Percentiles rank a stretch among this genome's conserved stretches.
phyloP scores from a whole-genome alignment of 1,284 basidiomycete species.

The Apiotrichum brassicae region DNA sequence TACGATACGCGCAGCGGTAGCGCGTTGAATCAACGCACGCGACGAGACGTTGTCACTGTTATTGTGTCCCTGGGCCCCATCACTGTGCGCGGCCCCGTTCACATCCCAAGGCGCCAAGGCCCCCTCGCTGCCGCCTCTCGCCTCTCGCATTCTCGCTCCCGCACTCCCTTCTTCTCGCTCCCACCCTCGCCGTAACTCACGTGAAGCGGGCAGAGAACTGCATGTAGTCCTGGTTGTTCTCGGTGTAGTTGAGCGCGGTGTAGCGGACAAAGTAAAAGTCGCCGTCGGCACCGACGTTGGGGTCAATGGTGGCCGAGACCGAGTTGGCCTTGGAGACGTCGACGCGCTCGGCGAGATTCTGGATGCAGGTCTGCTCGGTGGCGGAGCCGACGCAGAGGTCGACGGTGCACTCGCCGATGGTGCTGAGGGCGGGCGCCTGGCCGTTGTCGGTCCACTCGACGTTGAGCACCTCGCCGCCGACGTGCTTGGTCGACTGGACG shows the following conservation, averaged over 20 bases:
- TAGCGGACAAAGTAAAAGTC: conserved; percentile 53
- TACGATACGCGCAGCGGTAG: no score
- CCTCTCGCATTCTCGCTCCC: neutral
- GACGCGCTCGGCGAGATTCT: conserved; percentile 54
- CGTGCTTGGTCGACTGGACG: conserved; percentile 52
- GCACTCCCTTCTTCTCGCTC: neutral
- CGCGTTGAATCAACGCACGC: no score
- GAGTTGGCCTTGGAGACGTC: conserved; percentile 57
- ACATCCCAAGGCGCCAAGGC: neutral
- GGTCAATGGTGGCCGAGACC: conserved; percentile 57
- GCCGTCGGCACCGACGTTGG: conserved; percentile 57
- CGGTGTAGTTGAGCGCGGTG: conserved; percentile 55
- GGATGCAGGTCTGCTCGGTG: conserved; percentile 55
- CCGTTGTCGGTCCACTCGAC: conserved; percentile 65
- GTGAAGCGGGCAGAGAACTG: conserved; percentile 75
- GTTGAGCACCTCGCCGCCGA: conserved; percentile 57
- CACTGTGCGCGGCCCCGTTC: no score
- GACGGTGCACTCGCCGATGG: conserved; percentile 59
- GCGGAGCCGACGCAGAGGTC: conserved; percentile 57
- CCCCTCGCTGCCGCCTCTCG: no score
- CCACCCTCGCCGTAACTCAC: conserved; percentile 21
- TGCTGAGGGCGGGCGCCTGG: conserved; percentile 52
- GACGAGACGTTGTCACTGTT: no score
- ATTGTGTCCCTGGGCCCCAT: no score
- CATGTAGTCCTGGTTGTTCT: conserved; percentile 56